Conservation (phyloP, 805 yeast genomes). For the Metschnikowia matae region DNA sequence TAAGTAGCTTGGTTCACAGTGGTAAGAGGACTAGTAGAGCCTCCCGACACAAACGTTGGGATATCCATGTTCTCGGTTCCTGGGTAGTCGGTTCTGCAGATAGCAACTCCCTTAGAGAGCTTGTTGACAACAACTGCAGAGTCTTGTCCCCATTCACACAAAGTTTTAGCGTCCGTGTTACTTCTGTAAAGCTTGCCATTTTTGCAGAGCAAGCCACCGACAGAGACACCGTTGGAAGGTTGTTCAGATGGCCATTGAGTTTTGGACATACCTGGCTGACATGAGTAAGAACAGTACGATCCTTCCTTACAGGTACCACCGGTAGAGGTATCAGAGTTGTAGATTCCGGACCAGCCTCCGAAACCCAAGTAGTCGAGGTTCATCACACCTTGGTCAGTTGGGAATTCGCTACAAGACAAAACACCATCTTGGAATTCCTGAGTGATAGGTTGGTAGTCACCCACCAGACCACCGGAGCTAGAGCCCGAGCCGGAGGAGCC, state of each 20-base stretch:
- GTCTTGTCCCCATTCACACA: slow-evolving; percentile 85
- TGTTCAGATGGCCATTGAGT: slow-evolving; percentile 94
- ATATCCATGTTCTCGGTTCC: slow-evolving; percentile 98
- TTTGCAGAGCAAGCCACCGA: slow-evolving; percentile 90
- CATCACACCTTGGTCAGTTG: slow-evolving; percentile 80
- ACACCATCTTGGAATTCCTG: slow-evolving; percentile 69
- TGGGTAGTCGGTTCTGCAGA: slow-evolving; percentile 98
- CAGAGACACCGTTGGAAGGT: slow-evolving; percentile 84
- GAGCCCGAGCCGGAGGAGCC: slow-evolving; percentile 21
- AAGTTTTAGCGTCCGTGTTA: slow-evolving; percentile 58
- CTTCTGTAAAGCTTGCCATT: slow-evolving; percentile 81
- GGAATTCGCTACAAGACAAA: slow-evolving; percentile 63
- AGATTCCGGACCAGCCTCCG: slow-evolving; percentile 83
- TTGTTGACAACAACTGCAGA: slow-evolving; percentile 67
- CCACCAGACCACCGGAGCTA: slow-evolving; percentile 58
- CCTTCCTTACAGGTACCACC: slow-evolving; percentile 81
- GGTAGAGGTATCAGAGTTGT: slow-evolving; percentile 54
- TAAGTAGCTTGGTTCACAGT: slow-evolving; percentile 72
- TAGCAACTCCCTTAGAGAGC: slow-evolving; percentile 64
- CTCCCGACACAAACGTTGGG: slow-evolving; percentile 79
- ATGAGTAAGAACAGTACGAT: slow-evolving; percentile 93
- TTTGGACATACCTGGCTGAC: slow-evolving; percentile 98
- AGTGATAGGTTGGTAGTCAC: slow-evolving; percentile 53
- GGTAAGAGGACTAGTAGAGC: slow-evolving; percentile 60
- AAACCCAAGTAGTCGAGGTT: slow-evolving; percentile 64